Evolutionary conservation across 208 protist species (phyloP).

Genomic region (Leishmania arabica): DNA sequence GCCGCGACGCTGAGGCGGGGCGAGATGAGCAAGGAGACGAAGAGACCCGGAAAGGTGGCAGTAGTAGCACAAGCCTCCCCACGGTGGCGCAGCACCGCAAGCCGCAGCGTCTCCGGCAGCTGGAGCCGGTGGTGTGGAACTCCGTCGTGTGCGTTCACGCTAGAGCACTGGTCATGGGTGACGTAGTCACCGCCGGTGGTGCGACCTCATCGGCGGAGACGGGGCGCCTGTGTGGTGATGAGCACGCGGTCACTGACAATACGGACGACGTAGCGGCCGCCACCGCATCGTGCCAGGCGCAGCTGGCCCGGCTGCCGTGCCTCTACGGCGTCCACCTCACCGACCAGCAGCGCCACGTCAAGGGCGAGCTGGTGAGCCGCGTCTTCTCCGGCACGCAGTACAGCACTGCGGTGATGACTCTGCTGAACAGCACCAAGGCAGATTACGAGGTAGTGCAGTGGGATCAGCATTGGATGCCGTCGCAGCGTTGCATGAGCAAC

Average conservation of each 20-base stretch:
- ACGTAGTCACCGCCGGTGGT: slow-evolving; percentile 35
- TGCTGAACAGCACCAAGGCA: slow-evolving; percentile 43
- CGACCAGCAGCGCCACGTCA: slow-evolving; percentile 84
- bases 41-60: neutral
- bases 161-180: slow-evolving; percentile 71
- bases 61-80: slow-evolving; percentile 1
- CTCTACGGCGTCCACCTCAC: slow-evolving; percentile 70
- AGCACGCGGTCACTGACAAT: slow-evolving; percentile 14
- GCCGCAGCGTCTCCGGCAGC: slow-evolving; percentile 3
- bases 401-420: slow-evolving; percentile 36
- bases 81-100: neutral
- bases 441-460: slow-evolving; percentile 75
- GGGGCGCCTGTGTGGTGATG: neutral
- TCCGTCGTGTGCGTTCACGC: slow-evolving; percentile 70
- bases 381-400: slow-evolving; percentile 68
- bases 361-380: slow-evolving; percentile 65
- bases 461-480: slow-evolving; percentile 35
- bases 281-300: neutral
- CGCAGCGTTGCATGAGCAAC: slow-evolving; percentile 6
- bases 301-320: slow-evolving; percentile 20
- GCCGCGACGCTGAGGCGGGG: neutral
- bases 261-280: neutral
- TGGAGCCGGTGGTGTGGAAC: slow-evolving; percentile 74
- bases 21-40: slow-evolving; percentile 6
- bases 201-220: neutral